These are phyloP conservation scores for Sequoiadendron giganteum DNA, from an alignment of 75 land plant genomes.

Conservation along the genomic window DNA sequence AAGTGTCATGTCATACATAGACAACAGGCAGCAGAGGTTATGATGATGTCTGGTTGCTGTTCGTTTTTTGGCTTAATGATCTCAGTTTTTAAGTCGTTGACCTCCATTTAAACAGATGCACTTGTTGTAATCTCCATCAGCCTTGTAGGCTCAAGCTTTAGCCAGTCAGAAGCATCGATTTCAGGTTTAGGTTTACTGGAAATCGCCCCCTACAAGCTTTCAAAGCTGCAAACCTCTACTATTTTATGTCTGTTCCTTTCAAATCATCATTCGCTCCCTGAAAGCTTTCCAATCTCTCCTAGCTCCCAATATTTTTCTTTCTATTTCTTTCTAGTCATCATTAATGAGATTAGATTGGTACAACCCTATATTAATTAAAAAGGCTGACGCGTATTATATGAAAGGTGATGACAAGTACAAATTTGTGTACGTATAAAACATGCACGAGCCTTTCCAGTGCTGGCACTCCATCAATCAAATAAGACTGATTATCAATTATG, in stretches of 20 bases:
- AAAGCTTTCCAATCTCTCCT: neutral
- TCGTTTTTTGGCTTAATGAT: neutral
- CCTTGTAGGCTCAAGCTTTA: neutral
- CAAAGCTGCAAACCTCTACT: neutral
- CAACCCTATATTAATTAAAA: neutral
- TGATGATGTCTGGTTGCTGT: neutral
- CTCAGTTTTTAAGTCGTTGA: neutral
- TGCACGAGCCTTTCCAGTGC: slow-evolving; percentile 6
- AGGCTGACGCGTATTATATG: slow-evolving; percentile 2
- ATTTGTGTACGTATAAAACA: slow-evolving; percentile 7
- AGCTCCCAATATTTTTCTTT: neutral
- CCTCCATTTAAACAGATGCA: neutral
- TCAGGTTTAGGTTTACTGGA: neutral
- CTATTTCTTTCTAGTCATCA: slow-evolving; percentile 2
- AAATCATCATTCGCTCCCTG: neutral
- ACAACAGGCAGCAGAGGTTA: neutral
- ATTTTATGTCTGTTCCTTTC: neutral
- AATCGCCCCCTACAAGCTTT: neutral
- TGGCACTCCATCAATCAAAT: slow-evolving; percentile 6
- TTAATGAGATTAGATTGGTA: neutral
- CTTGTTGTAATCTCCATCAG: neutral
- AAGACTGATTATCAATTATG: slow-evolving; percentile 13
- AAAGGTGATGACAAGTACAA: slow-evolving; percentile 3
- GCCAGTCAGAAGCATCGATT: neutral
- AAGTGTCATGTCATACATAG: neutral